A percentile compares a stretch with the other conserved stretches of the same genome.
Evolutionary conservation across 768 basidiomycete species (phyloP).

Genomic region (Leucosporidium creatinivorum): DNA sequence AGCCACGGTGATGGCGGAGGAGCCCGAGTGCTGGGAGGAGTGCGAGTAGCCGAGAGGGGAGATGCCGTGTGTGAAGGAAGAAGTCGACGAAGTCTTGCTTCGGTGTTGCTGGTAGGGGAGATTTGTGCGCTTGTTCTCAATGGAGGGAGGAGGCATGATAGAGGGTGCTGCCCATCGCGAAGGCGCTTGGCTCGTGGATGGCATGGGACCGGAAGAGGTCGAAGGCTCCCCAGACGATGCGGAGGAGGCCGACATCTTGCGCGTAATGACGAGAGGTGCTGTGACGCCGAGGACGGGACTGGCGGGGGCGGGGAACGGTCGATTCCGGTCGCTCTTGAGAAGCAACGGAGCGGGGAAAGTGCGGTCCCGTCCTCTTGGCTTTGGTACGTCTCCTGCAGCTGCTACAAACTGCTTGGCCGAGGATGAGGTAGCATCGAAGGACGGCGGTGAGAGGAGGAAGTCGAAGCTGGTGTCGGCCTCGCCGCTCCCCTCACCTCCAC

Average conservation of each 20-base stretch:
- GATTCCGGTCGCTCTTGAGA: slow-evolving; percentile 16
- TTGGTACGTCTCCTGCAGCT: neutral
- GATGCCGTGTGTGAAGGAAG: slow-evolving; percentile 22
- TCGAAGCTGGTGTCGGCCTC: slow-evolving; percentile 2
- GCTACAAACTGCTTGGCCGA: neutral
- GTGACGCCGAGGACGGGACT: slow-evolving; percentile 5
- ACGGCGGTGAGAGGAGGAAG: slow-evolving; percentile 23
- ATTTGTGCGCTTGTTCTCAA: neutral
- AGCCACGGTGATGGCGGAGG: neutral
- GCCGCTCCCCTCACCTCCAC: neutral
- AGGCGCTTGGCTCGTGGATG: neutral
- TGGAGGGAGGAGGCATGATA: neutral
- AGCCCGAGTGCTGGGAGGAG: neutral
- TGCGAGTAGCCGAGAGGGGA: slow-evolving; percentile 17
- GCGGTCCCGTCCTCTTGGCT: slow-evolving; percentile 5
- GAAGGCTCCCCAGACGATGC: too few relatives aligned
- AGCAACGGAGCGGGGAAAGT: slow-evolving; percentile 27
- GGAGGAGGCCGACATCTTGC: slow-evolving; percentile 10
- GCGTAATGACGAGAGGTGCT: slow-evolving; percentile 13
- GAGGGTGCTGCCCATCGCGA: neutral
- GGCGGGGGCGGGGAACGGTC: slow-evolving; percentile 1
- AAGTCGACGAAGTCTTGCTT: slow-evolving; percentile 20
- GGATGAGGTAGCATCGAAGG: neutral
- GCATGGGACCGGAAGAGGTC: neutral
- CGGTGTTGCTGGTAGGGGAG: slow-evolving; percentile 25